These are phyloP conservation scores for Lyophyllum atratum DNA, from an alignment of 768 basidiomycete genomes.

Conservation along the genomic window DNA sequence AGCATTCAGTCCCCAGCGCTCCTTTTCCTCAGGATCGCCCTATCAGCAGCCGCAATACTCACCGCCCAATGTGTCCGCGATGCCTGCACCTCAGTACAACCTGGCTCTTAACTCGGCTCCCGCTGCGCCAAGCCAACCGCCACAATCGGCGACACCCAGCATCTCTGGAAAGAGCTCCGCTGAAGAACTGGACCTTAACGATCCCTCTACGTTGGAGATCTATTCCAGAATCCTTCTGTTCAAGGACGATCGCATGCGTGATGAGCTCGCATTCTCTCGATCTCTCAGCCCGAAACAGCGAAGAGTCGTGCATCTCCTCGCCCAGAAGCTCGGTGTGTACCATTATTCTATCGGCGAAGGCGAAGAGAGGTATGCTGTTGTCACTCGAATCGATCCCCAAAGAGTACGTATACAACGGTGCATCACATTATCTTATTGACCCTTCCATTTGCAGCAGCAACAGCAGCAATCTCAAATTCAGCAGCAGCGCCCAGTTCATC, in stretches of 20 bases:
- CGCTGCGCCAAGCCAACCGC: constrained; percentile 52
- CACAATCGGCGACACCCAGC: constrained; percentile 60
- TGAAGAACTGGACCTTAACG: constrained; percentile 91
- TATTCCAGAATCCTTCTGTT: constrained; percentile 96
- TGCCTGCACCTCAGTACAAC: constrained; percentile 46
- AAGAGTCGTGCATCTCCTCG: constrained; percentile 92
- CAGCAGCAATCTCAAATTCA: constrained; percentile 46
- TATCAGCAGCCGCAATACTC: constrained; percentile 70
- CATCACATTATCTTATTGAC: constrained; percentile 1
- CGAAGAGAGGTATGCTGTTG: constrained; percentile 91
- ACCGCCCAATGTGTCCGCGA: constrained; percentile 54
- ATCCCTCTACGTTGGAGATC: constrained; percentile 93
- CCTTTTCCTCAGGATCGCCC: constrained; percentile 63
- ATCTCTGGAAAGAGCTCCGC: constrained; percentile 62
- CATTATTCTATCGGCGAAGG: constrained; percentile 93
- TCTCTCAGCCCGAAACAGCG: constrained; percentile 83
- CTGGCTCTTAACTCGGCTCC: constrained; percentile 51
- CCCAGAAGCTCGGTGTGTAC: constrained; percentile 94
- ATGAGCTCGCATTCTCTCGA: constrained; percentile 96
- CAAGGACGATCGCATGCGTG: constrained; percentile 97
- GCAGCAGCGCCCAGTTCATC: constrained; percentile 50
- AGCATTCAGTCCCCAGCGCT: constrained; percentile 70
- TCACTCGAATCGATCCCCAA: constrained; percentile 86
- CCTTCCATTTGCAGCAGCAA: constrained; percentile 12
- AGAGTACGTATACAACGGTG: constrained; percentile 51